Evolutionary conservation across 78 protist species (phyloP).

Genomic region (Diacronema lutheri): DNA sequence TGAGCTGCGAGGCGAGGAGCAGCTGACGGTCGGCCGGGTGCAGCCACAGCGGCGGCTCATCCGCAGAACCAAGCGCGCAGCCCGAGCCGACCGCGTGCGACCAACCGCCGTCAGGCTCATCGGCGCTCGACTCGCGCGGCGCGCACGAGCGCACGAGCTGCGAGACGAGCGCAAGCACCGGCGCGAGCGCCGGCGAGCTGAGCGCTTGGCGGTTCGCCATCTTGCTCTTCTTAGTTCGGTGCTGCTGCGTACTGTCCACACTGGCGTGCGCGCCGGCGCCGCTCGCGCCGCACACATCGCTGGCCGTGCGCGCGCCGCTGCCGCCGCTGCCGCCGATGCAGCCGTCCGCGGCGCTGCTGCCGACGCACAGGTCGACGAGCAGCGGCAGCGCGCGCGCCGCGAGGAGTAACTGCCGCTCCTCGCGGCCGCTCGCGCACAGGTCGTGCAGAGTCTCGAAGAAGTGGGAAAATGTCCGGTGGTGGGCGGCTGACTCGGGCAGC

Average conservation of each 20-base stretch:
- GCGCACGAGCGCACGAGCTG: not conserved
- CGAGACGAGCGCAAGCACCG: not conserved
- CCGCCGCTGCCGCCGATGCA: too few relatives aligned
- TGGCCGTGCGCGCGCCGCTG: not conserved
- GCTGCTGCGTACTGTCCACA: too few relatives aligned
- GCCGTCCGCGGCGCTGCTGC: not conserved
- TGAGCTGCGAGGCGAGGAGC: not conserved
- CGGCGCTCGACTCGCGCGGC: not conserved
- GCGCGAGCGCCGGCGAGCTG: not conserved
- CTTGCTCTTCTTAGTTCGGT: not conserved
- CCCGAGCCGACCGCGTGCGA: not conserved
- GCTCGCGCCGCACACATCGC: too few relatives aligned
- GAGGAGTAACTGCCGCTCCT: not conserved
- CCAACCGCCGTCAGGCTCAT: not conserved
- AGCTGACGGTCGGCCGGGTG: not conserved
- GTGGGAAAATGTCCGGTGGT: not conserved
- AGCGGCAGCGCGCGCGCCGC: not conserved
- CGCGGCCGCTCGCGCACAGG: not conserved
- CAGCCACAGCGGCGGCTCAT: not conserved
- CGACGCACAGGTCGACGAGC: conserved; percentile 7
- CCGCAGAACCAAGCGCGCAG: not conserved
- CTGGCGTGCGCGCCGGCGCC: too few relatives aligned
- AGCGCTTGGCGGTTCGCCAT: conserved; percentile 20
- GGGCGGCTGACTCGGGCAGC: not conserved
- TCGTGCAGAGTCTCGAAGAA: not conserved